A percentile compares a stretch with the other conserved stretches of the same genome.
Conservation (phyloP, 164 flowering plant species). For the Taxillus chinensis region DNA sequence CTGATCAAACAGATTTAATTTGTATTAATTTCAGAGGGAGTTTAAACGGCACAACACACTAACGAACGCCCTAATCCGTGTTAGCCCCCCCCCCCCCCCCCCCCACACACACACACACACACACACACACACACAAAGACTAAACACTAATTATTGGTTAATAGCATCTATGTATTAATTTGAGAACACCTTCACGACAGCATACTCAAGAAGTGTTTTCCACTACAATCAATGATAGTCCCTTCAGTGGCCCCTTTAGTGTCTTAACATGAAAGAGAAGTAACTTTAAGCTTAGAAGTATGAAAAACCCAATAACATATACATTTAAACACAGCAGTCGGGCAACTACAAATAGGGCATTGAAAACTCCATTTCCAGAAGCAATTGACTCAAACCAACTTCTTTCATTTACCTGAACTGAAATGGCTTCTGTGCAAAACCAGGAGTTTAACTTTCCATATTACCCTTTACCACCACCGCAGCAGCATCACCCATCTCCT, state of each 20-base stretch:
- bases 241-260: constrained; percentile 2
- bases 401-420: background rate
- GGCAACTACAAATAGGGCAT: constrained; percentile 3
- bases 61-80: too few relatives aligned
- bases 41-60: too few relatives aligned
- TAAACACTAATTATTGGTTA: too few relatives aligned
- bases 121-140: too few relatives aligned
- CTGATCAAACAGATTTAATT: too few relatives aligned
- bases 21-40: too few relatives aligned
- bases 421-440: constrained; percentile 11
- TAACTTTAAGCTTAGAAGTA: constrained; percentile 27
- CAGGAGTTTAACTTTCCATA: constrained; percentile 15
- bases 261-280: constrained; percentile 25
- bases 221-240: constrained; percentile 20
- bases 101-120: too few relatives aligned
- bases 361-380: constrained; percentile 9
- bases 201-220: constrained; percentile 12
- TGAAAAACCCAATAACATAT: background rate
- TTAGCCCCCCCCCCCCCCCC: too few relatives aligned
- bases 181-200: too few relatives aligned
- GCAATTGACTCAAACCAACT: background rate
- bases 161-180: too few relatives aligned
- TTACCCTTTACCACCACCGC: constrained; percentile 10
- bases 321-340: background rate
- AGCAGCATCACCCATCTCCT: constrained; percentile 2